Evolutionary conservation across 345 rosid genomes (phyloP).

Genomic region (Lumnitzera racemosa): DNA sequence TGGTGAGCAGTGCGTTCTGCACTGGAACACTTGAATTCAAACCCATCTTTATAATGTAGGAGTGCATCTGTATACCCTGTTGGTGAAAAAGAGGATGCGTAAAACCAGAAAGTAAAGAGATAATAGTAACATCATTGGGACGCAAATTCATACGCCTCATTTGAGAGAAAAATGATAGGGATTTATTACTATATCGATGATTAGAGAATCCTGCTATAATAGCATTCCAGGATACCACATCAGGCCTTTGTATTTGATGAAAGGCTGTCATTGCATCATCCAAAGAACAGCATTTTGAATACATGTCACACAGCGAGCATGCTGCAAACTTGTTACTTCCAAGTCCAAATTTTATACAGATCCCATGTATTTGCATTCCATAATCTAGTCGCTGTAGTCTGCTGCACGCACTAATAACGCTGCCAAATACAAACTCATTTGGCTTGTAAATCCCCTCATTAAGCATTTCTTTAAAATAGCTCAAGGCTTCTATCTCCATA

Average conservation of each 20-base stretch:
- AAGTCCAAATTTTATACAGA: constrained; percentile 42
- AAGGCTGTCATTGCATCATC: constrained; percentile 34
- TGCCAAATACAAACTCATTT: constrained; percentile 53
- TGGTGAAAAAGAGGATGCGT: constrained; percentile 16
- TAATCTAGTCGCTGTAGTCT: constrained; percentile 33
- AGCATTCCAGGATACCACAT: constrained; percentile 54
- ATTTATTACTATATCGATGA: constrained; percentile 26
- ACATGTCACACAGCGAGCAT: constrained; percentile 53
- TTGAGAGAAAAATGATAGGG: constrained; percentile 25
- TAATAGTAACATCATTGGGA: constrained; percentile 40
- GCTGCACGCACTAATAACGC: constrained; percentile 47
- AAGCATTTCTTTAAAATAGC: constrained; percentile 38
- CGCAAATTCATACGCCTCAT: constrained; percentile 25
- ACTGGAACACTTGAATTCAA: constrained; percentile 28
- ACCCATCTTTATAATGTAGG: constrained; percentile 39
- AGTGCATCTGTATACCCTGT: constrained; percentile 50
- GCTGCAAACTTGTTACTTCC: constrained; percentile 30
- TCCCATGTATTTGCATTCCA: constrained; percentile 47
- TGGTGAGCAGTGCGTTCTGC: constrained; percentile 46
- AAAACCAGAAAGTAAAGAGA: constrained; percentile 43
- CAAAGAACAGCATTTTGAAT: constrained; percentile 43
- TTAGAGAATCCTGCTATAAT: constrained; percentile 49
- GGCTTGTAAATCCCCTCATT: constrained; percentile 34
- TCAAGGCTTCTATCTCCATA: constrained; percentile 42
- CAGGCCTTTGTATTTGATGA: constrained; percentile 39